These are phyloP conservation scores for Croton setiger DNA, from an alignment of 441 rosid species.

Conservation along the genomic window DNA sequence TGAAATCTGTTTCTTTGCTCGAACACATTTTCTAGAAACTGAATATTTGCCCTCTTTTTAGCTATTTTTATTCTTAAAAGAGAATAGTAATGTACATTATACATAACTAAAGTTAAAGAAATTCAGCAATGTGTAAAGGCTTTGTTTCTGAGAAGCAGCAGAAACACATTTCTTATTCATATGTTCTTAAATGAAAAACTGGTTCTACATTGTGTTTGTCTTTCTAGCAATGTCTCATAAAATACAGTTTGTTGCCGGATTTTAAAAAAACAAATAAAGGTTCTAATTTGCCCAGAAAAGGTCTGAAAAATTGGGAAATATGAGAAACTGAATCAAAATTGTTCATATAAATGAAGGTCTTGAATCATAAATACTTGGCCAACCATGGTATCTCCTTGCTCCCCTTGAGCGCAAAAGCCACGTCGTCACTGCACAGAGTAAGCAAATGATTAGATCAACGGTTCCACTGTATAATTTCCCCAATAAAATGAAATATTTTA, in stretches of 20 bases:
- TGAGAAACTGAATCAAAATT: slow-evolving; percentile 25
- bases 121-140: too few species aligned
- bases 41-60: too few species aligned
- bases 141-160: too few species aligned
- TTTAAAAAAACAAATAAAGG: background rate
- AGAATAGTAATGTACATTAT: too few species aligned
- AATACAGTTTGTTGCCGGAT: slow-evolving; percentile 18
- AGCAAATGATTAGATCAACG: background rate
- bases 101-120: too few species aligned
- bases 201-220: background rate
- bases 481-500: too few species aligned
- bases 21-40: too few species aligned
- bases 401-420: slow-evolving; percentile 84
- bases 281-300: background rate
- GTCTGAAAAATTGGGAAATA: background rate
- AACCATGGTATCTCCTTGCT: slow-evolving; percentile 80
- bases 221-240: slow-evolving; percentile 2
- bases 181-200: too few species aligned
- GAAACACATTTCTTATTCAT: too few species aligned
- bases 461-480: too few species aligned
- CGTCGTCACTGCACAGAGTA: slow-evolving; percentile 64
- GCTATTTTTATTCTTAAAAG: too few species aligned
- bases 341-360: slow-evolving; percentile 18
- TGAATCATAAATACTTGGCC: slow-evolving; percentile 65
- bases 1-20: too few species aligned